Evolutionary conservation across 495 filamentous ascomycete species (phyloP), one percentile per base, ranked within the genome.

Genomic region (Staphylotrichum tortipilum): DNA sequence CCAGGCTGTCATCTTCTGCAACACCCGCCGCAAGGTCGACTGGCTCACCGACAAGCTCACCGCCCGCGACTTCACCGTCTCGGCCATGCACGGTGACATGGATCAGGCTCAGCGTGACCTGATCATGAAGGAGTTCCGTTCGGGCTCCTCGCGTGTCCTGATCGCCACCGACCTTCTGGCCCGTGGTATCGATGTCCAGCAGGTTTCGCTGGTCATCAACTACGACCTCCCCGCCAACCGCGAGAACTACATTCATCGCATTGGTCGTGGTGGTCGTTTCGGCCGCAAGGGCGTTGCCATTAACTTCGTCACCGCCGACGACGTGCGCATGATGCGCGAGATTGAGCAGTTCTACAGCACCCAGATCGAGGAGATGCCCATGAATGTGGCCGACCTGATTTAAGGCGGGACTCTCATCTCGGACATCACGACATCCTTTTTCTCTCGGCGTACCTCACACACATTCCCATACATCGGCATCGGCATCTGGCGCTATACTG

Each of bases 1-100:
- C 15, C 92, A 99, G 69, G 92, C 92, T 9, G 92, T 99, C 61
- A 99, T 99, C 68, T 99, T 99, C 82, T 99, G 92, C 79, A 99
- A 99, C 74, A 99, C 92, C 12, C 85, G 92, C 60, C 80, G 94
- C 65, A 99, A 99, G 85, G 92, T 99, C 48, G 92, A 99, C 72
- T 99, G 92, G 92, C 72, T 99, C 49, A 95, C 92, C 18, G 92
- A 97, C 70, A 99, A 97, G 78, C 90, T 99, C 83, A 85, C 86
- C 34, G 92, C 91, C 57, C 86, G 87, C 54, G 94, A 99, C 66
- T 99, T 99, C 70, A 99, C 92, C 23, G 94, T 99, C 28, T 94
- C 87, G 15, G 86, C 85, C 55, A 99, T 99, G 92, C 92, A 99
- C 66, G 92, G 92, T 46, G 92, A 99, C 65, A 97, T 97, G 92